A percentile compares a stretch with the other conserved stretches of the same genome.
These are phyloP conservation scores for Cryptosporidium parvum DNA, from an alignment of 169 alveolate genomes.

Conservation along the genomic window DNA sequence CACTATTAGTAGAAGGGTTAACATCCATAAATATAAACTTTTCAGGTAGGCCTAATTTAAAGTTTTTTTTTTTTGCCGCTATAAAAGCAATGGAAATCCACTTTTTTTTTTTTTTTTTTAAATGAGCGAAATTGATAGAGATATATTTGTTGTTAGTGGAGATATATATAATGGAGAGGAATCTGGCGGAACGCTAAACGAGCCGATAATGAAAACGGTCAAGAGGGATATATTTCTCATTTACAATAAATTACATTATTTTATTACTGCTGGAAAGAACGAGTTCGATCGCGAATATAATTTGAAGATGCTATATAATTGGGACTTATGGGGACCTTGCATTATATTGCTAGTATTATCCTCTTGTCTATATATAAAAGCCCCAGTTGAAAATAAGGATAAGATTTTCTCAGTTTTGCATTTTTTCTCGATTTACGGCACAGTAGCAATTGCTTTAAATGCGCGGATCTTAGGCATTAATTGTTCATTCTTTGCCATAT, in stretches of 20 bases:
- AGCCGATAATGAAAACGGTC: slow-evolving; percentile 30
- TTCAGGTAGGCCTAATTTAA: not conserved
- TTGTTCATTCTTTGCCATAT: slow-evolving; percentile 60
- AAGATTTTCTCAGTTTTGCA: slow-evolving; percentile 31
- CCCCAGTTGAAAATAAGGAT: slow-evolving; percentile 50
- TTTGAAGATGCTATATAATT: slow-evolving; percentile 57
- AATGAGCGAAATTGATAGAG: slow-evolving; percentile 1
- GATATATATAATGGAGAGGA: slow-evolving; percentile 4
- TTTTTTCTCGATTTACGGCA: slow-evolving; percentile 40
- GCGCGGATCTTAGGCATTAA: slow-evolving; percentile 48
- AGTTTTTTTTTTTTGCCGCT: slow-evolving; percentile 18
- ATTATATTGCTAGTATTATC: slow-evolving; percentile 36
- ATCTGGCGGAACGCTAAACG: slow-evolving; percentile 44
- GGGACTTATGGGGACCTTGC: slow-evolving; percentile 77
- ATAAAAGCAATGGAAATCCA: not conserved
- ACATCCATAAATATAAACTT: slow-evolving; percentile 57
- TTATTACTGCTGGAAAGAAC: slow-evolving; percentile 5
- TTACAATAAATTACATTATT: slow-evolving; percentile 40
- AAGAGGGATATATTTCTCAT: slow-evolving; percentile 30
- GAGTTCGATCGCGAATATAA: slow-evolving; percentile 6
- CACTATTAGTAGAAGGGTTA: slow-evolving; percentile 63
- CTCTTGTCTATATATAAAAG: slow-evolving; percentile 46
- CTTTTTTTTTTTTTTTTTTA: not conserved
- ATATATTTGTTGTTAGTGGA: slow-evolving; percentile 22
- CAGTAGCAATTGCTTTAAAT: slow-evolving; percentile 35